These are phyloP conservation scores for Aegilops bicornis DNA, from an alignment of 176 grass and related monocot genomes.

Conservation along the genomic window DNA sequence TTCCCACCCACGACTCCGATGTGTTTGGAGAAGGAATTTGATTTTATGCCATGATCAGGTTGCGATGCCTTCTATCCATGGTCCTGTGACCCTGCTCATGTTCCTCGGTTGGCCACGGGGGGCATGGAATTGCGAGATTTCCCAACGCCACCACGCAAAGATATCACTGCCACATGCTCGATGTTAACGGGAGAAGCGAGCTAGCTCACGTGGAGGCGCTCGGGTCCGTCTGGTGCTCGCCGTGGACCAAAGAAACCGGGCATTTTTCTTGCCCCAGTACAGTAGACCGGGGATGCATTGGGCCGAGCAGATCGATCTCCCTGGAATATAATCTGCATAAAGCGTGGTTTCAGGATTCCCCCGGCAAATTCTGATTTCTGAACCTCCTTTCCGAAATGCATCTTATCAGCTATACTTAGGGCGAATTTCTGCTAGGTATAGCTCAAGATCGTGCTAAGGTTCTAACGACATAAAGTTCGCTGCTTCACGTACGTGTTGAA, in stretches of 20 bases:
- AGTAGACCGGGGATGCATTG: background rate
- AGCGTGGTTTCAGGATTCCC: conserved; percentile 28
- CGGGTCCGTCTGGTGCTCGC: conserved; percentile 17
- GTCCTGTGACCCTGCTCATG: conserved; percentile 9
- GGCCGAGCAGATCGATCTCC: conserved; percentile 2
- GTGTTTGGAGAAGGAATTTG: conserved; percentile 43
- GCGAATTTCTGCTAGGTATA: too few species aligned
- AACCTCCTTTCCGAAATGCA: background rate
- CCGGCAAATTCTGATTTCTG: conserved; percentile 35
- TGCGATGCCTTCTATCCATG: conserved; percentile 14
- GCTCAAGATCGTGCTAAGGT: background rate
- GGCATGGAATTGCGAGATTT: conserved; percentile 24
- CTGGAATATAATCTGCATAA: conserved; percentile 49
- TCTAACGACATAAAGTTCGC: background rate
- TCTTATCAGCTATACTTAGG: background rate
- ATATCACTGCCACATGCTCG: conserved; percentile 9
- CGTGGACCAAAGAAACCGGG: conserved; percentile 30
- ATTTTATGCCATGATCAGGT: conserved; percentile 10
- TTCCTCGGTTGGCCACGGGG: conserved; percentile 18
- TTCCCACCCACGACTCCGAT: conserved; percentile 33
- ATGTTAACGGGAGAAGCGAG: background rate
- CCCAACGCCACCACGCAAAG: background rate
- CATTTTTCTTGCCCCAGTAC: conserved; percentile 13
- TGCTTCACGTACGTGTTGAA: background rate
- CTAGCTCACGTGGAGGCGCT: conserved; percentile 24